Evolutionary conservation across 2,329 filamentous ascomycete genomes (phyloP), one percentile per base, ranked within the genome.

Genomic region (Botrytis tulipae): DNA sequence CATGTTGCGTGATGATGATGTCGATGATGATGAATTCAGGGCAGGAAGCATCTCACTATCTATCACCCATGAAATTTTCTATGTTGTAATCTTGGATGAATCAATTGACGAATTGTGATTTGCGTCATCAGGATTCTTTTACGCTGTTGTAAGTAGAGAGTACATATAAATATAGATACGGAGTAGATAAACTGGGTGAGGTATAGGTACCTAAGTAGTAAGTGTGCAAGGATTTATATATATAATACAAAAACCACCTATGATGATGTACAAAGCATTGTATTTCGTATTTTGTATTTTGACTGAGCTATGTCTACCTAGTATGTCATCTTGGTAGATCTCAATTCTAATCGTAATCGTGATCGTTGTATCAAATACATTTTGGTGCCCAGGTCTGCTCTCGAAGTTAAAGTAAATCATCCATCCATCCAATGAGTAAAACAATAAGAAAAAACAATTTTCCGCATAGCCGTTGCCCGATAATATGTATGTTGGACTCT

Each of bases 401-500:
- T 51, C 48, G 29, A 40, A 20, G 12, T 14, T 7, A 7, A 25
- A 48, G 42, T 25, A 25, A 22, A 65, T 32, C 18, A 32, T 35
- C 48, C 48, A n/a, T 51, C 46, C 46, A 48, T 10, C 46, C 48
- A 51, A 66, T 32, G 44, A 66, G 29, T n/a, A 37, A 32, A 46
- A 48, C 44, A 48, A 42, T 29, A 62, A 35, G 32, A 7, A 62
- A n/a, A 62, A 14, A 25, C 42, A 20, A 37, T 42, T 29, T 54
- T 57, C 65, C 35, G 65, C 51, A 29, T 40, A 57, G 63, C 46
- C 46, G 46, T 67, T 67, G 65, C 65, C 65, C 46, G 62, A 66
- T 48, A 35, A 35, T 3, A 14, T 40, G 35, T 37, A 25, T 65
- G 62, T 32, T 65, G 62, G 40, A 48, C 60, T 44, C 61, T 67